phyloP scores from a whole-genome alignment of 495 filamentous ascomycete genomes.

The Chlorociboria aeruginascens region DNA sequence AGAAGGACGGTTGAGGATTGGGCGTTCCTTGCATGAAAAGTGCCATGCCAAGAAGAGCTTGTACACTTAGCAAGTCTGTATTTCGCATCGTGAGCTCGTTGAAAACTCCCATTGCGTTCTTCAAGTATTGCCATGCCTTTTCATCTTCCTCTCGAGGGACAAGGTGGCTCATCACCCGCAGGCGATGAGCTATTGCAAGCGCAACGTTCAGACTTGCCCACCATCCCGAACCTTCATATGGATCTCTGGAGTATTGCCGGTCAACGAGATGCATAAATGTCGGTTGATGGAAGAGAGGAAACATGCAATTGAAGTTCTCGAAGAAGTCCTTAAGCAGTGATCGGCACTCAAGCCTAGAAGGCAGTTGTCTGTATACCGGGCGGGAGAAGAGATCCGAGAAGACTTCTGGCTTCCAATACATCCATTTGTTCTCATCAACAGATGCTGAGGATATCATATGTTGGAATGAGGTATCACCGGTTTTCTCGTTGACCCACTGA shows the following conservation, averaged over 20 bases:
- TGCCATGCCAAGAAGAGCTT: conserved; percentile 90
- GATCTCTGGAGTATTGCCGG: conserved; percentile 79
- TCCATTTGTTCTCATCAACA: conserved; percentile 84
- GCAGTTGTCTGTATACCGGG: conserved; percentile 71
- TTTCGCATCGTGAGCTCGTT: conserved; percentile 91
- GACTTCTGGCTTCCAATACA: conserved; percentile 91
- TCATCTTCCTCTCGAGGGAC: conserved; percentile 82
- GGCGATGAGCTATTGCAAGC: conserved; percentile 78
- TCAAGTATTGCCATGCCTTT: conserved; percentile 89
- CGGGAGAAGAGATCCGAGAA: conserved; percentile 88
- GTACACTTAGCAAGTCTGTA: conserved; percentile 91
- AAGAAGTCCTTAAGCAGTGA: conserved; percentile 89
- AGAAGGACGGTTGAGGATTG: conserved; percentile 90
- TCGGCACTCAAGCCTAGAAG: conserved; percentile 66
- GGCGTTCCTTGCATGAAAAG: conserved; percentile 94
- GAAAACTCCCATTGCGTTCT: conserved; percentile 89
- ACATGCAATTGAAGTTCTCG: conserved; percentile 97
- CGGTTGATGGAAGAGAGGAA: conserved; percentile 92
- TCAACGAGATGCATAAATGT: conserved; percentile 97
- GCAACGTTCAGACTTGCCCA: conserved; percentile 96
- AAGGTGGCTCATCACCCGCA: conserved; percentile 92
- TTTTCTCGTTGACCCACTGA: conserved; percentile 98
- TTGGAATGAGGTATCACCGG: conserved; percentile 86
- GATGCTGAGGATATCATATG: conserved; percentile 81
- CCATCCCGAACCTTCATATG: conserved; percentile 95